A percentile compares a stretch with the other conserved stretches of the same genome.
These are phyloP conservation scores for Pistacia atlantica DNA, from an alignment of 345 rosid species.

Conservation along the genomic window DNA sequence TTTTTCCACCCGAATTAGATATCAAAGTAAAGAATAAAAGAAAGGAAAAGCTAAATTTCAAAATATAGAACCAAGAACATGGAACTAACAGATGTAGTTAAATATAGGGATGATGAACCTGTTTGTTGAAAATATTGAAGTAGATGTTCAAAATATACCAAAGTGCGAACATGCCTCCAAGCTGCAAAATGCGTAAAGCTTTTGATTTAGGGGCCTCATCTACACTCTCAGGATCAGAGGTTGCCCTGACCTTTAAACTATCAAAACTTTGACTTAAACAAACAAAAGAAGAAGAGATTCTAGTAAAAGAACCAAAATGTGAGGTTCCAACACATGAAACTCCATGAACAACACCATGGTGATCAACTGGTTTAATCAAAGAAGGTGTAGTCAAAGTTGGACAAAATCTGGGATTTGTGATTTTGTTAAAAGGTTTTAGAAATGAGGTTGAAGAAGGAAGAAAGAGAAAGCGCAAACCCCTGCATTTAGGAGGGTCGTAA, in stretches of 20 bases:
- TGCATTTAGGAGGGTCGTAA: conserved; percentile 29
- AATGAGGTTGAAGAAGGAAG: conserved; percentile 30
- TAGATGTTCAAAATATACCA: conserved; percentile 75
- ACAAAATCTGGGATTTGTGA: conserved; percentile 5
- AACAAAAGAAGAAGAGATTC: conserved; percentile 16
- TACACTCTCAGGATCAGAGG: conserved; percentile 45
- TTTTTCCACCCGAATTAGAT: background rate
- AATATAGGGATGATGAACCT: conserved; percentile 35
- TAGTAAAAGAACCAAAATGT: background rate
- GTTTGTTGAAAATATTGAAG: conserved; percentile 80
- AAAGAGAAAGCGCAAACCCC: conserved; percentile 19
- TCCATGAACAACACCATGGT: background rate
- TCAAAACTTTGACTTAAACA: conserved; percentile 17
- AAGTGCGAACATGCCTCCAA: conserved; percentile 60
- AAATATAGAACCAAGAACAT: background rate
- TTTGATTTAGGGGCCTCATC: conserved; percentile 29
- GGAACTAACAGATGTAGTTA: background rate
- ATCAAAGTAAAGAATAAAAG: background rate
- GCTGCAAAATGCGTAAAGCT: conserved; percentile 30
- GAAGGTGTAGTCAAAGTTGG: conserved; percentile 9
- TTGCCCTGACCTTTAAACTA: conserved; percentile 42
- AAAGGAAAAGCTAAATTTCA: background rate
- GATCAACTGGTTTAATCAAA: conserved; percentile 16
- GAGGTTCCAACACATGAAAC: conserved; percentile 10
- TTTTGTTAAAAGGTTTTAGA: conserved; percentile 21